phyloP scores from a whole-genome alignment of 2,329 filamentous ascomycete species.

The Cercospora brassicicola region DNA sequence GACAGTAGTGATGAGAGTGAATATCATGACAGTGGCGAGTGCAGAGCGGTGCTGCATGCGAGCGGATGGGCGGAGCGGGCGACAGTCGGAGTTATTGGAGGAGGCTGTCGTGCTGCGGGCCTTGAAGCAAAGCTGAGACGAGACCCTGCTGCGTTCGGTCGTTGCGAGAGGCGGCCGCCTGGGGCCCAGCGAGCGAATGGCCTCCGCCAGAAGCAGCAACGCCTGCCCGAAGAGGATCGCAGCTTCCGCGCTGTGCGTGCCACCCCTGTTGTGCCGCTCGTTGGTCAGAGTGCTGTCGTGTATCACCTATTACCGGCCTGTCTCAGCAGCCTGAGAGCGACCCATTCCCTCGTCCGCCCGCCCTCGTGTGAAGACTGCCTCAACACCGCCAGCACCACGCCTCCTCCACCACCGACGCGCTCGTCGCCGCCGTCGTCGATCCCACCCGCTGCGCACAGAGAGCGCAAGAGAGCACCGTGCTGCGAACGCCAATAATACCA shows the following conservation, averaged over 20 bases:
- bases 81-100: not conserved
- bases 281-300: not conserved
- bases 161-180: not conserved
- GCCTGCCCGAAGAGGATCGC: not conserved
- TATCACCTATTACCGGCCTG: constrained; percentile 1
- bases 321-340: not conserved
- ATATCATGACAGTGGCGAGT: not conserved
- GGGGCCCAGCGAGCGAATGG: not conserved
- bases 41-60: not conserved
- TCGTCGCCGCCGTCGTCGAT: not conserved
- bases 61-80: not conserved
- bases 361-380: not conserved
- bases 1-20: not conserved
- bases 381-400: not conserved
- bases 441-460: not conserved
- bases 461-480: not conserved
- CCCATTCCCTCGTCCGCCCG: not conserved
- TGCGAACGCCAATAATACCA: not conserved
- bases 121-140: constrained; percentile 8
- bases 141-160: not conserved
- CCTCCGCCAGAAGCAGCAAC: not conserved
- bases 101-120: not conserved
- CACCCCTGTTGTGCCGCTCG: not conserved
- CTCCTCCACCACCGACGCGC: not conserved
- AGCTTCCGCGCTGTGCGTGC: not conserved